Evolutionary conservation across 2,329 filamentous ascomycete genomes (phyloP).

Genomic region (Pezicula carpinea): DNA sequence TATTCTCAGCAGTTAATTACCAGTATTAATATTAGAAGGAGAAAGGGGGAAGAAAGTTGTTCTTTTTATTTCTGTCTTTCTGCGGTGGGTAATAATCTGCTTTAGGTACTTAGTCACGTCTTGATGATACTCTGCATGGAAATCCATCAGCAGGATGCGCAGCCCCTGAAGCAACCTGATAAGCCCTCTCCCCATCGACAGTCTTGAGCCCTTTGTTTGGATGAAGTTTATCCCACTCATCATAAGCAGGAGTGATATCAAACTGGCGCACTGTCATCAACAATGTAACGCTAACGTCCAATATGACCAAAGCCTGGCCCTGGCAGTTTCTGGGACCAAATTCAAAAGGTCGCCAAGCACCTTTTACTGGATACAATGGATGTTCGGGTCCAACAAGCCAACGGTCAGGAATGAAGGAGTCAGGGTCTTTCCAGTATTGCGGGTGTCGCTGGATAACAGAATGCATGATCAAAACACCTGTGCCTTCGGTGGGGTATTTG

Average conservation of each 20-base stretch:
- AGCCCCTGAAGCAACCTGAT: conserved; percentile 14
- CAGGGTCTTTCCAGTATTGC: conserved; percentile 36
- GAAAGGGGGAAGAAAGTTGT: no score
- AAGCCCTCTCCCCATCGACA: conserved; percentile 9
- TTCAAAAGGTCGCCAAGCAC: conserved; percentile 52
- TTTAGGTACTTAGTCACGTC: no score
- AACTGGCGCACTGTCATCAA: conserved; percentile 42
- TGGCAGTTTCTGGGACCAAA: conserved; percentile 51
- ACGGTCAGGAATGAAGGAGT: conserved; percentile 43
- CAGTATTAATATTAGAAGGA: no score
- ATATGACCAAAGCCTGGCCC: conserved; percentile 48
- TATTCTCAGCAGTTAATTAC: no score
- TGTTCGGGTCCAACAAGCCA: conserved; percentile 32
- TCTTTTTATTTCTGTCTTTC: no score
- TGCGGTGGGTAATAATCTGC: no score
- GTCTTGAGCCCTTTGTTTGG: not conserved
- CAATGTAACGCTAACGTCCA: conserved; percentile 42
- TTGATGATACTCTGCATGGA: conserved; percentile 5
- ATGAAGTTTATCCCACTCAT: conserved; percentile 13
- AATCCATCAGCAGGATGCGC: conserved; percentile 17
- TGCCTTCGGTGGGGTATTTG: conserved; percentile 8
- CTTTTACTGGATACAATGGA: conserved; percentile 26
- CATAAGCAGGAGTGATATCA: conserved; percentile 38
- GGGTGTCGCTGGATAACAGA: conserved; percentile 31
- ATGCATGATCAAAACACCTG: conserved; percentile 11